Base-by-base conservation (phyloP, 2,329 filamentous ascomycete species). In the Ceratocystis harringtonii region DNA sequence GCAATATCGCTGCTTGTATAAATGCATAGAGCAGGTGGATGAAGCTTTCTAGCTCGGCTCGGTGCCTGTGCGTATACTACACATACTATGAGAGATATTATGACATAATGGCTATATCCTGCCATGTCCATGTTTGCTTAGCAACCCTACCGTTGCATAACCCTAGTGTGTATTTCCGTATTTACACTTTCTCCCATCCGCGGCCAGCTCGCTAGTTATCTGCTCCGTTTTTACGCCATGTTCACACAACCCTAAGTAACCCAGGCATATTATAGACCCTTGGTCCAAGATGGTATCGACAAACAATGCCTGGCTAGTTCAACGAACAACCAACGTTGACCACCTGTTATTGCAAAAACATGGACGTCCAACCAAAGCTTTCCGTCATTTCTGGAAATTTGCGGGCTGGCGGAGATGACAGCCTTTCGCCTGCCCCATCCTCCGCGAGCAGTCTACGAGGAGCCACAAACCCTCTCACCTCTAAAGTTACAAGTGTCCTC, bases 401-500 rank as follows among this genome's bases (percentile, higher is more conserved):
- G 7, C 55, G 63, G 17, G 2, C 60, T 7, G 15, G 36, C 28
- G 30, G 36, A 25, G 65, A 66, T 5, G 43, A 48, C 22, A 61
- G 32, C 19, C 71, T 64, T 69, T 72, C 65, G 70, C 30, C 63
- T 25, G 55, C 70, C 67, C 68, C 73, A 28, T 69, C 73, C 1
- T 70, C 73, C 30, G 73, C 74, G 61, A 81, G 19, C 36, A 61
- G 75, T 28, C 57, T 64, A 58, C 64, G 64, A 62, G 66, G 66
- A 44, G 62, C 63, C 30, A 64, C 66, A 32, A 66, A 84, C 74
- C 87, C 90, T 6, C 78, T 97, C 41, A 86, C 89, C 6, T 87
- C 87, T 68, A 90, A 94, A 72, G 83, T 96, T 70, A 89, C 90
- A 28, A 86, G 84, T 68, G 88, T 97, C 50, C 82, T 97, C 61